Percentiles rank a stretch among this genome's conserved stretches.
Evolutionary conservation across 106 monocot species (phyloP).

Genomic region (Agapanthus africanus): DNA sequence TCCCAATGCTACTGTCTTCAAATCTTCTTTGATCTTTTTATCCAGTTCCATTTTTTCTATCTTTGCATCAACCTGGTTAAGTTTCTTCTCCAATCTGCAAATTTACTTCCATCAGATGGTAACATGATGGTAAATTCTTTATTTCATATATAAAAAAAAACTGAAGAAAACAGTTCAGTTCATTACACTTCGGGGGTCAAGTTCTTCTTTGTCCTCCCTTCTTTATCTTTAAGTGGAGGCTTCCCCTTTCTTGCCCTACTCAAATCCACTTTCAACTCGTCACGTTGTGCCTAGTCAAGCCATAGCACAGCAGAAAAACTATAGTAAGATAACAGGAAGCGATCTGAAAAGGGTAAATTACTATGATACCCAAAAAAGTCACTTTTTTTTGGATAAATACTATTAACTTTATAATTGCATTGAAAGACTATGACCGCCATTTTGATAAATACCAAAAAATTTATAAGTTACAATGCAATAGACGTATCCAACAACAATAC

Average conservation of each 20-base stretch:
- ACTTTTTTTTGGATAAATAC: no score
- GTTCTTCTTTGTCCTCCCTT: slow-evolving; percentile 71
- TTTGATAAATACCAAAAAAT: no score
- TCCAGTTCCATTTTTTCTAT: slow-evolving; percentile 81
- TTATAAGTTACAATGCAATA: no score
- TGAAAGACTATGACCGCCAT: no score
- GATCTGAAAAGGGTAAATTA: no score
- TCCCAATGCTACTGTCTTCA: slow-evolving; percentile 82
- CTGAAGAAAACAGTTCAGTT: neutral
- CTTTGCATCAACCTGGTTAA: slow-evolving; percentile 42
- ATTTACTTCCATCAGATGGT: neutral
- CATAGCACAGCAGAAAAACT: neutral
- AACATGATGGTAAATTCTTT: neutral
- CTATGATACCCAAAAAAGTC: no score
- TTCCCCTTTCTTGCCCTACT: slow-evolving; percentile 71
- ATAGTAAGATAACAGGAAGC: neutral
- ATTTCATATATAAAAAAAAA: neutral
- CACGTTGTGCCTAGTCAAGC: slow-evolving; percentile 38
- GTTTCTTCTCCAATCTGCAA: slow-evolving; percentile 71
- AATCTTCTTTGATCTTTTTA: slow-evolving; percentile 65
- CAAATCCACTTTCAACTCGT: slow-evolving; percentile 69
- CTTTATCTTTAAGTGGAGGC: slow-evolving; percentile 56
- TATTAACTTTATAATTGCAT: no score
- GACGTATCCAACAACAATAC: no score
- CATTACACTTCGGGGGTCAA: slow-evolving; percentile 68